These are phyloP conservation scores for Rusavskia elegans DNA, from an alignment of 495 filamentous ascomycete species.

Conservation along the genomic window DNA sequence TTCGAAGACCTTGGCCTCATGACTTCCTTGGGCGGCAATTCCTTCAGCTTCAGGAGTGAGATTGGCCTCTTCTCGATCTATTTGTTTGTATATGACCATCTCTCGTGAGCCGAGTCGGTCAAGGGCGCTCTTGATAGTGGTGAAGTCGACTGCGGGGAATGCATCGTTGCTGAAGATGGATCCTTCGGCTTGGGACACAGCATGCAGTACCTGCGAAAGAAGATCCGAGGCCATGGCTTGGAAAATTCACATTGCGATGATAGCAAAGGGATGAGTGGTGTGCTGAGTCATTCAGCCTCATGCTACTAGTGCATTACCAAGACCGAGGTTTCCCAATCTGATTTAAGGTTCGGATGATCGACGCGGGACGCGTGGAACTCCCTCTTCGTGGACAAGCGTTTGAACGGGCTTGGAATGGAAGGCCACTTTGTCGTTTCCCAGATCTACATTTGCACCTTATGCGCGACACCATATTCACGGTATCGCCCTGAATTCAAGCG, in stretches of 20 bases:
- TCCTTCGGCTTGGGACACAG: constrained; percentile 43
- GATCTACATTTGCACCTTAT: neutral
- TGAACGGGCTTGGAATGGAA: neutral
- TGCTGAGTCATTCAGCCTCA: too few species aligned
- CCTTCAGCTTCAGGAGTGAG: constrained; percentile 65
- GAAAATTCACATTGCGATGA: neutral
- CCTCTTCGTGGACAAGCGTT: too few species aligned
- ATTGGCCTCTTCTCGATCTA: constrained; percentile 60
- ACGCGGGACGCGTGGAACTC: neutral
- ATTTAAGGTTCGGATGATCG: neutral
- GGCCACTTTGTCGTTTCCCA: neutral
- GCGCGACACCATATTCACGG: neutral
- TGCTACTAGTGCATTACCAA: too few species aligned
- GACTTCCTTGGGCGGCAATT: constrained; percentile 72
- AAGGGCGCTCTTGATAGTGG: constrained; percentile 67
- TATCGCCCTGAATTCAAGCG: neutral
- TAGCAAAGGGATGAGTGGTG: too few species aligned
- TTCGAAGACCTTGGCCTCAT: constrained; percentile 89
- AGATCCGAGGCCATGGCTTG: constrained; percentile 42
- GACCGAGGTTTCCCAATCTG: too few species aligned
- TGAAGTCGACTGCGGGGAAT: constrained; percentile 58
- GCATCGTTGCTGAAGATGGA: constrained; percentile 57
- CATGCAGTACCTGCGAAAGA: constrained; percentile 46
- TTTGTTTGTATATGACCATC: constrained; percentile 74
- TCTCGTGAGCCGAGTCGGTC: constrained; percentile 68